Conservation (phyloP, 768 basidiomycete genomes). For the Paxillus involutus region DNA sequence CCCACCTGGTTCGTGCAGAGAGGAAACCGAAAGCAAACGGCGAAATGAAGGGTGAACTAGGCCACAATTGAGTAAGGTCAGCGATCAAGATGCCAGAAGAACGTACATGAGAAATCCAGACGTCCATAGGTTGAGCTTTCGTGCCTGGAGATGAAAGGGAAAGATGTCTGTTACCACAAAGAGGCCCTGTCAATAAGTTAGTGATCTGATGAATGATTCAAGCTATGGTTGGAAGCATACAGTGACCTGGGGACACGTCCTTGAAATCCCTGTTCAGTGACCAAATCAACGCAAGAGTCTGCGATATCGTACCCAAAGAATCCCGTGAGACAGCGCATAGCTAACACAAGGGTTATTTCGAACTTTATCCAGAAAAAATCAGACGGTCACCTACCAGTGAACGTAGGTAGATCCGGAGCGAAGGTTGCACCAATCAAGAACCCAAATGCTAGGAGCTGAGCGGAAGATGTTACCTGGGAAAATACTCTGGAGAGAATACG, state of each 20-base stretch:
- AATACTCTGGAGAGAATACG: not conserved
- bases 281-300: not conserved
- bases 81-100: conserved; percentile 37
- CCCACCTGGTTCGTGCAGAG: conserved; percentile 25
- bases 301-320: conserved; percentile 28
- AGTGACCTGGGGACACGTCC: conserved; percentile 53
- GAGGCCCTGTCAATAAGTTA: conserved; percentile 32
- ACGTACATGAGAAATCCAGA: conserved; percentile 52
- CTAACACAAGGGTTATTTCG: conserved; percentile 9
- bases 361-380: not conserved
- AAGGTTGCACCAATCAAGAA: conserved; percentile 54
- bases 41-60: conserved; percentile 29
- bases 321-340: conserved; percentile 32
- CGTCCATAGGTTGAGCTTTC: conserved; percentile 54
- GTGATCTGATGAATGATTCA: not conserved
- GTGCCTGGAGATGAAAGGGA: conserved; percentile 54
- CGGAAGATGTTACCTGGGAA: not conserved
- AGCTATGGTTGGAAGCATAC: conserved; percentile 21
- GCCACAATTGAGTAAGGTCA: conserved; percentile 25
- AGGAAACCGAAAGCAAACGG: conserved; percentile 32
- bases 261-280: conserved; percentile 10
- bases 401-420: conserved; percentile 46
- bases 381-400: conserved; percentile 38
- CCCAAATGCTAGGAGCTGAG: conserved; percentile 40
- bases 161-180: conserved; percentile 50